phyloP scores from a whole-genome alignment of 139 green algal genomes.

The Desmodesmus armatus region DNA sequence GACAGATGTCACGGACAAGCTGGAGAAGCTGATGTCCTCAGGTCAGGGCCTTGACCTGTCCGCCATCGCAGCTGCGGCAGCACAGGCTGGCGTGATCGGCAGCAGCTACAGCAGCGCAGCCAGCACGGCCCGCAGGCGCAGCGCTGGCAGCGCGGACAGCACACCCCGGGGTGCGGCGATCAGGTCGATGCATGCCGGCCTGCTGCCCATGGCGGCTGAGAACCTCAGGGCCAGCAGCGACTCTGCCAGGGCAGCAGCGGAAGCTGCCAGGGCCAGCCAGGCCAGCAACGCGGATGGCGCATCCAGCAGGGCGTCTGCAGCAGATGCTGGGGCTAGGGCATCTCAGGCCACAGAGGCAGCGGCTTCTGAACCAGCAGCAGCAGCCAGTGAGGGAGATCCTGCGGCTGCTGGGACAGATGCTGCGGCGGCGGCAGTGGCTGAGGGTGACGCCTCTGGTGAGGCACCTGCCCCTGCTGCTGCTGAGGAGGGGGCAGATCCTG shows the following conservation, averaged over 20 bases:
- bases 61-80: not conserved
- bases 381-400: not conserved
- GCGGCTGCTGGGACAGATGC: not conserved
- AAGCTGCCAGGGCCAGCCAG: too few relatives aligned
- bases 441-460: not conserved
- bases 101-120: constrained; percentile 17
- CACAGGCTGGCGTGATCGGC: not conserved
- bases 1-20: constrained; percentile 47
- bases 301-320: not conserved
- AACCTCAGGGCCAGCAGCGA: too few relatives aligned
- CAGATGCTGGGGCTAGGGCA: constrained; percentile 1
- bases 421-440: not conserved
- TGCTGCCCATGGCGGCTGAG: too few relatives aligned
- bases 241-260: not conserved
- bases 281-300: constrained; percentile 6
- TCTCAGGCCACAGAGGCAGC: not conserved
- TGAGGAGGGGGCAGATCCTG: not conserved
- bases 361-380: constrained; percentile 1
- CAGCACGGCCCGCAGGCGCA: not conserved
- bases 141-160: constrained; percentile 13
- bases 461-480: not conserved
- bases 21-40: constrained; percentile 46
- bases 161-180: not conserved
- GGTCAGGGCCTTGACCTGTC: not conserved
- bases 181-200: not conserved